phyloP scores from a whole-genome alignment of 2,329 filamentous ascomycete genomes.

The Phyllosticta citriasiana region DNA sequence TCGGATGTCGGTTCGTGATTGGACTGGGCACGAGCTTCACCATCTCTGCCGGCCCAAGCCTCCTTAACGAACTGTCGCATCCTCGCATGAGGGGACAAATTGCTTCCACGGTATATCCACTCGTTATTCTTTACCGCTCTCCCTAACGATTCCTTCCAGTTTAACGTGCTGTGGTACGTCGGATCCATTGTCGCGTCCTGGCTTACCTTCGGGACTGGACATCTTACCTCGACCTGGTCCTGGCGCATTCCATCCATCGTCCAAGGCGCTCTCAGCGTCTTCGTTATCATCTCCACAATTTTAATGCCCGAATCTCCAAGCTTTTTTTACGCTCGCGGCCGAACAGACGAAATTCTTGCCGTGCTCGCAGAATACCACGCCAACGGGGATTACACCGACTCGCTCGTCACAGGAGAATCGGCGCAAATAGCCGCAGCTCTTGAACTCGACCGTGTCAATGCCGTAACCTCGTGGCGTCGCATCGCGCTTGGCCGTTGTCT shows the following conservation, averaged over 20 bases:
- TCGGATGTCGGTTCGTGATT: constrained; percentile 32
- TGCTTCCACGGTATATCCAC: not conserved
- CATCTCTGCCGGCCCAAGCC: constrained; percentile 1
- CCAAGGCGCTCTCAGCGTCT: constrained; percentile 39
- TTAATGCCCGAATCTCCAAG: constrained; percentile 50
- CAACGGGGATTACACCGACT: constrained; percentile 23
- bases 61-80: constrained; percentile 1
- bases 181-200: constrained; percentile 6
- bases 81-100: constrained; percentile 5
- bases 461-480: not conserved
- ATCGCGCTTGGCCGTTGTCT: no score
- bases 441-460: not conserved
- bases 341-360: constrained; percentile 41
- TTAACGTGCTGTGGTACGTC: constrained; percentile 9
- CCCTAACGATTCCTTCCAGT: not conserved
- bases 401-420: not conserved
- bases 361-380: constrained; percentile 47
- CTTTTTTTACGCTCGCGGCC: constrained; percentile 44
- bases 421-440: not conserved
- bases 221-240: constrained; percentile 36
- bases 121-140: not conserved
- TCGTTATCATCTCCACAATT: constrained; percentile 18
- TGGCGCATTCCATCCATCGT: constrained; percentile 43
- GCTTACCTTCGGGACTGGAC: constrained; percentile 17
- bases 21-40: constrained; percentile 34